Percentiles rank a stretch among this genome's conserved stretches.
These are phyloP conservation scores for Solanum bulbocastanum DNA, from an alignment of 257 asterid species.

Conservation along the genomic window DNA sequence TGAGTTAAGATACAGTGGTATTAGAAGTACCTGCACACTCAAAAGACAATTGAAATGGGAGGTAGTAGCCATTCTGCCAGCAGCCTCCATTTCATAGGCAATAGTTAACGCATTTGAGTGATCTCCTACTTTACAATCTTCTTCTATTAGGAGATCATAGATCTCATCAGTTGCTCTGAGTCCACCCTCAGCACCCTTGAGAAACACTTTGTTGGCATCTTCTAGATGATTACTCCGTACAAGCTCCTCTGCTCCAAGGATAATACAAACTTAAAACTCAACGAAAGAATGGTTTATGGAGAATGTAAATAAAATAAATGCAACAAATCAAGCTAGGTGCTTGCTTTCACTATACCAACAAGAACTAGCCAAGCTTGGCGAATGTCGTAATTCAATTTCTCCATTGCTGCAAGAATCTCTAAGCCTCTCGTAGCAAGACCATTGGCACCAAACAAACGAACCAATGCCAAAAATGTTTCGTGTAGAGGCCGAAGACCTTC, in stretches of 20 bases:
- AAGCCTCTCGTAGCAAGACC: constrained; percentile 83
- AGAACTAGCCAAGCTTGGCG: constrained; percentile 94
- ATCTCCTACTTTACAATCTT: constrained; percentile 92
- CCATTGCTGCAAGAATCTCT: constrained; percentile 98
- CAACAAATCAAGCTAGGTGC: constrained; percentile 13
- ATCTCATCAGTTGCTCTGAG: constrained; percentile 92
- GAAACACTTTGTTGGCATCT: constrained; percentile 86
- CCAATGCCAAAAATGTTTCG: constrained; percentile 83
- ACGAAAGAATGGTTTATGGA: background rate
- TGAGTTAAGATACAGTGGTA: constrained; percentile 2
- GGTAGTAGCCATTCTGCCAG: constrained; percentile 98
- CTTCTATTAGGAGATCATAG: constrained; percentile 83
- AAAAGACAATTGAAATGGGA: constrained; percentile 95
- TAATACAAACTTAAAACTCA: constrained; percentile 8
- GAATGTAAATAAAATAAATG: constrained; percentile 2
- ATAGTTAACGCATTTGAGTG: constrained; percentile 96
- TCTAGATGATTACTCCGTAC: constrained; percentile 73
- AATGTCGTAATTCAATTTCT: constrained; percentile 83
- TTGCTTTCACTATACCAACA: constrained; percentile 52
- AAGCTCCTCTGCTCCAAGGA: constrained; percentile 73
- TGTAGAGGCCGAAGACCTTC: constrained; percentile 97
- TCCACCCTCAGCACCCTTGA: constrained; percentile 92
- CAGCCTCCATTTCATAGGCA: constrained; percentile 98
- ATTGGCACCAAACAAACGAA: constrained; percentile 81
- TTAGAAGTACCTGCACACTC: constrained; percentile 75